A percentile compares a stretch with the other conserved stretches of the same genome.
Conservation (phyloP, 2,329 filamentous ascomycete genomes). For the Sporothrix pseudoabietina region DNA sequence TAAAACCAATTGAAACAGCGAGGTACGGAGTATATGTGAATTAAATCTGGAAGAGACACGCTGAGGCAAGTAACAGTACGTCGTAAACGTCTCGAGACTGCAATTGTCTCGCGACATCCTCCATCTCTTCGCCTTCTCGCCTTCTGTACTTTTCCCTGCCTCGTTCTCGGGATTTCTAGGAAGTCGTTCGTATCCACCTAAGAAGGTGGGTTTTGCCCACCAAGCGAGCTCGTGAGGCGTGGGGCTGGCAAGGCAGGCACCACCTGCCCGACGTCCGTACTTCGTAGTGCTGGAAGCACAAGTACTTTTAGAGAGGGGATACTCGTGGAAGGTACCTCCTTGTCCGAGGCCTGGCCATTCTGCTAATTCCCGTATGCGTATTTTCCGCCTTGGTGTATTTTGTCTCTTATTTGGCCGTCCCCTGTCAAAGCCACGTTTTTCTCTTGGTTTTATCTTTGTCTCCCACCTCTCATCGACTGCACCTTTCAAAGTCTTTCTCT, state of each 20-base stretch:
- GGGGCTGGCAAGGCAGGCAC: background rate
- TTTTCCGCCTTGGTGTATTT: background rate
- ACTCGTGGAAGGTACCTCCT: background rate
- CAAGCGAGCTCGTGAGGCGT: conserved; percentile 4
- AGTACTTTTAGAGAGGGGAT: background rate
- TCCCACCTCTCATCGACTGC: background rate
- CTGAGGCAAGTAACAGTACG: background rate
- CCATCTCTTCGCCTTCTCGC: background rate
- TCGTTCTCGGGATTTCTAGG: conserved; percentile 15
- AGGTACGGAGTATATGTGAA: background rate
- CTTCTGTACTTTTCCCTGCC: background rate
- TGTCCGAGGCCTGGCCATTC: background rate
- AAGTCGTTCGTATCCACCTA: background rate
- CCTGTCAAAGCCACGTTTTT: conserved; percentile 25
- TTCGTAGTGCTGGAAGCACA: background rate
- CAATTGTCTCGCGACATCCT: background rate
- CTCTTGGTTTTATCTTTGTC: background rate
- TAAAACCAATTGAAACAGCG: background rate
- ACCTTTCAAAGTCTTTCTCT: background rate
- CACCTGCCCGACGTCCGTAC: background rate
- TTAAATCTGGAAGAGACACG: background rate
- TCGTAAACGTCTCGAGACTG: conserved; percentile 7
- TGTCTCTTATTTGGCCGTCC: background rate
- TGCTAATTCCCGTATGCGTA: background rate
- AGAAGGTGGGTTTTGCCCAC: background rate